These are phyloP conservation scores for Streptanthus diversifolius DNA, from an alignment of 345 rosid genomes.

Conservation along the genomic window DNA sequence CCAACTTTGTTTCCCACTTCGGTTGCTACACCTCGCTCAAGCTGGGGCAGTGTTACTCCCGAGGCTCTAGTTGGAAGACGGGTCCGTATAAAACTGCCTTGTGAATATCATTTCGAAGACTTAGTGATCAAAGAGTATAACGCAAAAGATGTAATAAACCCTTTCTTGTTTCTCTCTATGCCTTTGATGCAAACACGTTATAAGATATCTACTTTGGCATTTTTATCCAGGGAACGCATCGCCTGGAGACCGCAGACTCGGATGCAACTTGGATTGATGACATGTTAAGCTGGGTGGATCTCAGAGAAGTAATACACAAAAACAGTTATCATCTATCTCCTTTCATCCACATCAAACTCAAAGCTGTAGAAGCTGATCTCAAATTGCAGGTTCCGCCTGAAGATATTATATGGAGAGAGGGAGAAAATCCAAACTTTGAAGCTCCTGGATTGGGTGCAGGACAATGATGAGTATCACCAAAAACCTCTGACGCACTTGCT, in stretches of 20 bases:
- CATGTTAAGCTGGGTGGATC: not conserved
- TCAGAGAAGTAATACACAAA: conserved; percentile 11
- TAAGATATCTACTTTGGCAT: not conserved
- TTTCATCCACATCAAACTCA: not conserved
- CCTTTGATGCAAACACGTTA: not conserved
- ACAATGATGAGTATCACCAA: too few species aligned
- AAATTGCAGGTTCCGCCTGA: not conserved
- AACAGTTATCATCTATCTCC: not conserved
- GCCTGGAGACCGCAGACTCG: not conserved
- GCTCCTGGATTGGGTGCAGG: too few species aligned
- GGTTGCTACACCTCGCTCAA: not conserved
- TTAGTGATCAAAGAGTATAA: conserved; percentile 10
- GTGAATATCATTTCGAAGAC: not conserved
- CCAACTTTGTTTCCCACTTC: not conserved
- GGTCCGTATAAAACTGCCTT: not conserved
- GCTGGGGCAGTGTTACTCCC: not conserved
- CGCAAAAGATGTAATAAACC: not conserved
- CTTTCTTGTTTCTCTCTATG: not conserved
- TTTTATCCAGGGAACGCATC: conserved; percentile 22
- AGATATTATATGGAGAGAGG: too few species aligned
- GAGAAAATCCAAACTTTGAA: too few species aligned
- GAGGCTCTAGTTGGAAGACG: not conserved
- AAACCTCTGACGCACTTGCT: too few species aligned
- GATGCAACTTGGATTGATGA: conserved; percentile 8
- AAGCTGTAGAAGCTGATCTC: not conserved